Evolutionary conservation across 202 grass and related monocot genomes (phyloP).

Genomic region (Hordeum pubiflorum): DNA sequence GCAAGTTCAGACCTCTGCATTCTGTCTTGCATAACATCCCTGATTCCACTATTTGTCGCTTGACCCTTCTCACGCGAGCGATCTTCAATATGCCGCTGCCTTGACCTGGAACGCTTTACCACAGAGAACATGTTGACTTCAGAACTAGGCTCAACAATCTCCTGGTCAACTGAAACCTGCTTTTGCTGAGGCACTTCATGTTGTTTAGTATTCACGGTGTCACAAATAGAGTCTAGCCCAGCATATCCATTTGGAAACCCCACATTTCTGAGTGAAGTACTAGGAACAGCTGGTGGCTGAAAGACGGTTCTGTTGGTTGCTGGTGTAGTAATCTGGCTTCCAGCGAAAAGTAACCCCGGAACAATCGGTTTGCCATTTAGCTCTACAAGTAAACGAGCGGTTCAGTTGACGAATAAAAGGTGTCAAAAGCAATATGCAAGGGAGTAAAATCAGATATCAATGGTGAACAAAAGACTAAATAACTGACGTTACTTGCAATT

Average conservation of each 20-base stretch:
- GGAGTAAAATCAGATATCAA: background rate
- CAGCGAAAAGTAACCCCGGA: constrained; percentile 42
- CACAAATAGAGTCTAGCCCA: constrained; percentile 22
- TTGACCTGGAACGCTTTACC: constrained; percentile 68
- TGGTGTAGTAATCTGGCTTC: constrained; percentile 52
- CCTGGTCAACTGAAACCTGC: constrained; percentile 13
- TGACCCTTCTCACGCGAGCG: constrained; percentile 17
- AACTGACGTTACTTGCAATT: background rate
- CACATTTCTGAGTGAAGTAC: constrained; percentile 5
- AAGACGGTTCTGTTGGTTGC: constrained; percentile 32
- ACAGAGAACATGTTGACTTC: constrained; percentile 36
- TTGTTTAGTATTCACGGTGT: constrained; percentile 12
- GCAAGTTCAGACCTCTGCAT: constrained; percentile 8
- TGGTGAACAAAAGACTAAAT: background rate
- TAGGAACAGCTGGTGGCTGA: constrained; percentile 26
- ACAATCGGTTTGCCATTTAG: constrained; percentile 44
- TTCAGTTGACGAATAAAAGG: constrained; percentile 19
- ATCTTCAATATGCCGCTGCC: constrained; percentile 46
- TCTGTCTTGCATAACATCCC: background rate
- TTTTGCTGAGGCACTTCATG: constrained; percentile 29
- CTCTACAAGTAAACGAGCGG: constrained; percentile 31
- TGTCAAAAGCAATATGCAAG: background rate
- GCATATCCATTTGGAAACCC: constrained; percentile 26
- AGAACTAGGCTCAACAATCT: constrained; percentile 22
- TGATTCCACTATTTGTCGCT: constrained; percentile 12